Percentiles rank a stretch among this genome's conserved stretches.
Conservation (phyloP, 768 basidiomycete genomes). For the Russula sp. region DNA sequence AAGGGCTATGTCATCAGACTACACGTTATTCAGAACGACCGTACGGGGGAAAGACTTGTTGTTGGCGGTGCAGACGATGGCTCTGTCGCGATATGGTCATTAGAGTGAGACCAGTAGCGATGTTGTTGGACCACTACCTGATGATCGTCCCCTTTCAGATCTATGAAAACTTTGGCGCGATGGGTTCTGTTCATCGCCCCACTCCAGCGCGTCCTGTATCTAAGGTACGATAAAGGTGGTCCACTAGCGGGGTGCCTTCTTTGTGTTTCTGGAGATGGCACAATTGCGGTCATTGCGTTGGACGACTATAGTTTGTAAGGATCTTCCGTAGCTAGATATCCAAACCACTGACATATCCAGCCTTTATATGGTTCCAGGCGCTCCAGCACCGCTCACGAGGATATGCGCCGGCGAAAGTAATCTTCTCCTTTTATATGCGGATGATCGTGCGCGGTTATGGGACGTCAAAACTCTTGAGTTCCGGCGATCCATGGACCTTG, state of each 20-base stretch:
- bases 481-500: conserved; percentile 72
- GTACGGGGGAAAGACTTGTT: conserved; percentile 60
- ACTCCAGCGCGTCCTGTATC: conserved; percentile 54
- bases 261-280: conserved; percentile 75
- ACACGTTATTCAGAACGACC: conserved; percentile 53
- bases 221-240: conserved; percentile 51
- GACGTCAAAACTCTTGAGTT: conserved; percentile 80
- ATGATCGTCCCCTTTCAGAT: conserved; percentile 40
- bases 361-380: conserved; percentile 77
- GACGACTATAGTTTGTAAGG: conserved; percentile 78
- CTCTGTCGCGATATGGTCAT: conserved; percentile 68
- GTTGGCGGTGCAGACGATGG: conserved; percentile 80
- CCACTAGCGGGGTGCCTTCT: conserved; percentile 65
- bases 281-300: conserved; percentile 73
- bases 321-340: not conserved
- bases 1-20: conserved; percentile 49
- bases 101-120: conserved; percentile 46
- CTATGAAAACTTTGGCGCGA: conserved; percentile 60
- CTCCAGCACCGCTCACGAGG: conserved; percentile 59
- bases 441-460: conserved; percentile 82
- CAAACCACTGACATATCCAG: conserved; percentile 40
- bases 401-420: conserved; percentile 68
- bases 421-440: conserved; percentile 70
- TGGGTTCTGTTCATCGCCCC: conserved; percentile 75
- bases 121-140: not conserved